A percentile compares a stretch with the other conserved stretches of the same genome.
These are phyloP conservation scores for Dentipellis sp. DNA, from an alignment of 768 basidiomycete species.

Conservation along the genomic window DNA sequence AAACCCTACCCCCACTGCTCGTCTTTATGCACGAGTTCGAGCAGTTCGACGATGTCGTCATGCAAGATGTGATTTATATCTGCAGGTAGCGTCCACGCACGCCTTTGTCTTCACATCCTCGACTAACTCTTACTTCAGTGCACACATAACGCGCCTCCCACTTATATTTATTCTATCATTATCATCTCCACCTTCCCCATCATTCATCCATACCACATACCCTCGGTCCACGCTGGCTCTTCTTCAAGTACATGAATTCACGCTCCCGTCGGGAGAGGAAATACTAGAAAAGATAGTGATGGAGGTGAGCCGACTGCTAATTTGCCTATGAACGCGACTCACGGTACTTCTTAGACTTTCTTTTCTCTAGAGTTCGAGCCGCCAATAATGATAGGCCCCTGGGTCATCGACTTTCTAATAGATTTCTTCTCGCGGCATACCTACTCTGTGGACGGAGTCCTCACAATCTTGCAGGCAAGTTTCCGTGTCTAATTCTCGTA, in stretches of 20 bases:
- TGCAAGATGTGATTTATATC: constrained; percentile 65
- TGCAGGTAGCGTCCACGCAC: constrained; percentile 41
- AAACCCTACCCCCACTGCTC: constrained; percentile 32
- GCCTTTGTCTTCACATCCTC: neutral
- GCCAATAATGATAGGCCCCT: constrained; percentile 51
- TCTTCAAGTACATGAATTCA: constrained; percentile 43
- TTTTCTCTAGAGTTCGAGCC: constrained; percentile 57
- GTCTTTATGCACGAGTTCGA: constrained; percentile 70
- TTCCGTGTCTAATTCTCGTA: neutral
- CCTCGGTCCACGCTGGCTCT: constrained; percentile 49
- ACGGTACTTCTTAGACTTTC: constrained; percentile 36
- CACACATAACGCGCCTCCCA: constrained; percentile 43
- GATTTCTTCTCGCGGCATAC: constrained; percentile 51
- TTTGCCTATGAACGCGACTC: neutral
- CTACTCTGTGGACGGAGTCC: constrained; percentile 44
- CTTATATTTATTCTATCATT: constrained; percentile 57
- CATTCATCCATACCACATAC: constrained; percentile 51
- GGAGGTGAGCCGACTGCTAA: constrained; percentile 30
- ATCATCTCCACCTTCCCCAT: constrained; percentile 39
- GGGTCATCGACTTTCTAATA: constrained; percentile 40
- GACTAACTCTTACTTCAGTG: constrained; percentile 26
- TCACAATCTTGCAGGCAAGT: constrained; percentile 54
- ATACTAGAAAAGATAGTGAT: constrained; percentile 46
- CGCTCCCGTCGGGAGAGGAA: constrained; percentile 36
- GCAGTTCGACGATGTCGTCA: constrained; percentile 48